Base-by-base conservation (phyloP, 2,329 filamentous ascomycete genomes). In the Phialocephala subalpina region DNA sequence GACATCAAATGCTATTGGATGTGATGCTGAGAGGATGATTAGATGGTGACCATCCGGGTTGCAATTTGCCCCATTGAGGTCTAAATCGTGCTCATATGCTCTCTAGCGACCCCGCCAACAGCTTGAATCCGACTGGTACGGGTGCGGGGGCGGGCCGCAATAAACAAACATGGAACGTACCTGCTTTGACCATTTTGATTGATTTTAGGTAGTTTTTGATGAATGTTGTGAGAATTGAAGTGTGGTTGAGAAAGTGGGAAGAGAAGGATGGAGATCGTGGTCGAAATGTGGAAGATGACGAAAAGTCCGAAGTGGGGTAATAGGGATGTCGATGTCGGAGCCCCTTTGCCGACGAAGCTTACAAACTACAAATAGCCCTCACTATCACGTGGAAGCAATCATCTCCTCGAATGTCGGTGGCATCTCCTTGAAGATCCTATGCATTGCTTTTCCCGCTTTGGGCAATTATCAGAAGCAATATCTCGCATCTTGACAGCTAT, bases 181-280 rank as follows among this genome's bases (percentile, higher is more conserved):
- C 93, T 85, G 95, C 94, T 89, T 97, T 97, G 87, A 97, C 94
- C 94, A 97, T 97, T 90, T 90, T 97, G 91, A 84, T 83, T 78
- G 65, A 73, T 74, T 70, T 64, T 63, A 67, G 74, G 73, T 61
- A 29, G 49, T 59, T 29, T 60, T 64, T 59, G 36, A 58, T 63
- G 20, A 35, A 49, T 6, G 56, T 35, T 40, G 25, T 42, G 29
- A 40, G 33, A 42, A 29, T 36, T 42, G 40, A 56, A 45, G 45
- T 57, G 55, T 57, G 38, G 55, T 36, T 20, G 55, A n/a, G n/a
- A 57, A 36, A 40, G 55, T 36, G 55, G 55, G 55, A 57, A 57
- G 36, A 7, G 55, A 57, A 57, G 55, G 35, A 29, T 5, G 27
- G 49, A 33, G 49, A 29, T 27, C 12, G 38, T 14, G 20, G 25